phyloP scores from a whole-genome alignment of 495 filamentous ascomycete species.

The Podospora bellae-mahoneyi region DNA sequence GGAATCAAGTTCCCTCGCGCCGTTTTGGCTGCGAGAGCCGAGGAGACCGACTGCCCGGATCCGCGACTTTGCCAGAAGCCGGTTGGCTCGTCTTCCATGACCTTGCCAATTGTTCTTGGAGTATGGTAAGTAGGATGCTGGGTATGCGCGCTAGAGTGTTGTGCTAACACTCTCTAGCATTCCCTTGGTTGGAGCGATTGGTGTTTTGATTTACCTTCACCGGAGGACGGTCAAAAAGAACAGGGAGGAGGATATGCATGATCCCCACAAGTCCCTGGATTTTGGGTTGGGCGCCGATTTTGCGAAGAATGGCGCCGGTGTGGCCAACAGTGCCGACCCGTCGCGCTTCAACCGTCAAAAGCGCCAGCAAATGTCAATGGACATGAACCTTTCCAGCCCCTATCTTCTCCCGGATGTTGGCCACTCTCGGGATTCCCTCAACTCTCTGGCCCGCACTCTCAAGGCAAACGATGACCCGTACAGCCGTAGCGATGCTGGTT shows the following conservation, averaged over 20 bases:
- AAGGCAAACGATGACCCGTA: conserved; percentile 77
- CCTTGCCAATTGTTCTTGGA: conserved; percentile 74
- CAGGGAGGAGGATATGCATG: conserved; percentile 73
- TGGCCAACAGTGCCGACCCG: conserved; percentile 45
- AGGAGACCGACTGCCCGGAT: conserved; percentile 21
- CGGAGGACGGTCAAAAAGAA: conserved; percentile 70
- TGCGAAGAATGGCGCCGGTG: conserved; percentile 25
- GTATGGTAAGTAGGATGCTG: conserved; percentile 64
- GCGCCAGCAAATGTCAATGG: conserved; percentile 79
- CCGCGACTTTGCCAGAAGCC: conserved; percentile 52
- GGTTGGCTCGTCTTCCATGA: conserved; percentile 53
- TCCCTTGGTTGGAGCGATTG: conserved; percentile 64
- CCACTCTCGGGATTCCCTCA: conserved; percentile 76
- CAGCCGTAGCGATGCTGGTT: conserved; percentile 61
- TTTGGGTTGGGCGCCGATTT: conserved; percentile 66
- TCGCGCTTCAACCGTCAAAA: conserved; percentile 60
- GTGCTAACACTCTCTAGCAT: conserved; percentile 54
- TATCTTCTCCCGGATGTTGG: conserved; percentile 85
- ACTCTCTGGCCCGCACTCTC: conserved; percentile 74
- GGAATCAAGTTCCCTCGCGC: conserved; percentile 22
- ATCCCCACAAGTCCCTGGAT: conserved; percentile 89
- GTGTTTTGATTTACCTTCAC: conserved; percentile 73
- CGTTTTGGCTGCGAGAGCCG: conserved; percentile 21
- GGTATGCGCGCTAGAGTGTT: conserved; percentile 23
- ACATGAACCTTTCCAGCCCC: conserved; percentile 75